Evolutionary conservation across 208 protist genomes (phyloP), one percentile per base, ranked within the genome.

Genomic region (Leishmania mexicana): DNA sequence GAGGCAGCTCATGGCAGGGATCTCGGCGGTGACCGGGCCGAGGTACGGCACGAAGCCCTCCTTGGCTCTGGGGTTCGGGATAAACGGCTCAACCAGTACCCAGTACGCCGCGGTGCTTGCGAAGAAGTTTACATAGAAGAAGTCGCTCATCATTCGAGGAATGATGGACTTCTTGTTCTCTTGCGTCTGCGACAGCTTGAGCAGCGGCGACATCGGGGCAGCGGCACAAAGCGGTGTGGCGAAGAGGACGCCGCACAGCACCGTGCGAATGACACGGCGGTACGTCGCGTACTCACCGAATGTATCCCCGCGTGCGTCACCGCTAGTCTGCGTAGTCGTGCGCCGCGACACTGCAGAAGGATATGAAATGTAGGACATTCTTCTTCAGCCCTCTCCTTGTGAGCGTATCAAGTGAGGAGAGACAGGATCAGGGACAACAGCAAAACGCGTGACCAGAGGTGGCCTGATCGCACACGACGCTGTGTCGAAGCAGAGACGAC

Each of bases 91-190:
- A n/a, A 90, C 80, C 6, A 94, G 54, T 10, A 77, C 4, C 83
- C 79, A 89, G 72, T 94, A 94, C 21, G 88, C 71, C 7, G 77
- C 60, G 15, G 83, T 68, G 76, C 83, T 89, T 0, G 89, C 88
- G 11, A 88, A 54, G 68, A 95, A 95, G 75, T 88, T 91, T 28
- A 95, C 88, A 47, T 88, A 91, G 60, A 95, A 95, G 80, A 95
- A 95, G 80, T 95, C 91, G 65, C 79, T 92, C 88, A 95, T 93
- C 85, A 95, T 95, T 42, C 91, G 85, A 28, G 90, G 87, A 62
- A 92, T 80, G 70, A 95, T 84, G 4, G 85, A 84, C 74, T 87
- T 93, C 51, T 89, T 87, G 83, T 93, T 90, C 54, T 92, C 85
- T 68, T 95, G 84, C 54, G 87, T 90, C 64, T 87, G 88, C 19